Percentiles rank a stretch among this genome's conserved stretches.
These are phyloP conservation scores for Schizosaccharomyces osmophilus DNA, from an alignment of 805 yeast genomes.

Conservation along the genomic window DNA sequence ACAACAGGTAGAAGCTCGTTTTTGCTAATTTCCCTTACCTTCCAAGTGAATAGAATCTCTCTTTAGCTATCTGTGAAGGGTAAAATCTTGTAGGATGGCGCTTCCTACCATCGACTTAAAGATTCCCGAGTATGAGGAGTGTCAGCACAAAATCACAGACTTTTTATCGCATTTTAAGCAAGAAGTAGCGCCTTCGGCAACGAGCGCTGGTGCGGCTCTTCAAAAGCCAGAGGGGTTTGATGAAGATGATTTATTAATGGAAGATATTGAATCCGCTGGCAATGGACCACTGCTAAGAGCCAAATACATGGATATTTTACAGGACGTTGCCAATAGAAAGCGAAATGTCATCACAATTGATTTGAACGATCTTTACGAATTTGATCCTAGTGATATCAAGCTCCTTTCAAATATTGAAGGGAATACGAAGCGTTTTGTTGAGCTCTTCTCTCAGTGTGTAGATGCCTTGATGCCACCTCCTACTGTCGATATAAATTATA, in stretches of 20 bases:
- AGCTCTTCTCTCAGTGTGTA: slow-evolving; percentile 45
- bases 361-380: slow-evolving; percentile 58
- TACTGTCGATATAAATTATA: slow-evolving; percentile 50
- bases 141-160: slow-evolving; percentile 1
- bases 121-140: slow-evolving; percentile 1
- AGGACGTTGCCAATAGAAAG: slow-evolving; percentile 67
- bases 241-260: neutral
- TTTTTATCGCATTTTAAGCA: neutral
- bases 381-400: slow-evolving; percentile 22
- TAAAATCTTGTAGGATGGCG: neutral
- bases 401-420: slow-evolving; percentile 36
- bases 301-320: slow-evolving; percentile 13
- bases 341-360: slow-evolving; percentile 42
- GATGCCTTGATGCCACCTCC: slow-evolving; percentile 75
- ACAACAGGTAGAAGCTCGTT: too few relatives aligned
- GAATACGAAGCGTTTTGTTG: slow-evolving; percentile 59
- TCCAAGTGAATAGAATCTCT: neutral
- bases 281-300: neutral
- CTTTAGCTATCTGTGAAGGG: neutral
- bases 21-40: neutral
- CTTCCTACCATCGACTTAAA: slow-evolving; percentile 1
- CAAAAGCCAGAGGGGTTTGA: neutral
- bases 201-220: neutral
- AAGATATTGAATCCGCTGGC: neutral
- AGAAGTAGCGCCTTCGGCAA: neutral